Conservation (phyloP, 495 filamentous ascomycete genomes). For the Xylaria scruposa region DNA sequence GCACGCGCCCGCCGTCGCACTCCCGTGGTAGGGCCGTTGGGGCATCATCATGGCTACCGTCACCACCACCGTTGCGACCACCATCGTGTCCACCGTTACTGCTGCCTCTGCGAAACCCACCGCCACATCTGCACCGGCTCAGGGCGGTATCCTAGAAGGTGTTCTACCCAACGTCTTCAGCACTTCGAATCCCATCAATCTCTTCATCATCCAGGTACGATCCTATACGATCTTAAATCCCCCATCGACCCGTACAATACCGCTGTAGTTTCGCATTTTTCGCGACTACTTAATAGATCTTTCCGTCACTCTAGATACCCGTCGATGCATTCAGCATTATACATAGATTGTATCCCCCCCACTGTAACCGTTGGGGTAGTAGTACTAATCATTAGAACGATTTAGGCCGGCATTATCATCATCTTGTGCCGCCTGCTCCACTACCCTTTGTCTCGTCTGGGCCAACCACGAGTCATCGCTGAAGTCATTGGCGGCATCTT, state of each 20-base stretch:
- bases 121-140: conserved; percentile 28
- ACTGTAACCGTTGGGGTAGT: background rate
- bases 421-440: conserved; percentile 82
- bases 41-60: conserved; percentile 23
- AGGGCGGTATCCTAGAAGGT: conserved; percentile 40
- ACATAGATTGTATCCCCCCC: background rate
- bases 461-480: conserved; percentile 92
- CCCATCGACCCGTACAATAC: too few relatives aligned
- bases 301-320: background rate
- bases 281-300: background rate
- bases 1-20: background rate
- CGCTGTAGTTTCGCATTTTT: background rate
- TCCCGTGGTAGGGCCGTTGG: background rate
- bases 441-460: conserved; percentile 80
- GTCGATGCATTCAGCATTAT: background rate
- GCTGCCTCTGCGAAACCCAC: conserved; percentile 25
- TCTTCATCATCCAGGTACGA: conserved; percentile 98
- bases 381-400: conserved; percentile 12
- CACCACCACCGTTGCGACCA: conserved; percentile 35
- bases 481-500: conserved; percentile 95
- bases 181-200: conserved; percentile 75
- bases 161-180: conserved; percentile 38
- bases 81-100: conserved; percentile 36
- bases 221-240: too few relatives aligned
- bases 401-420: conserved; percentile 85